Base-by-base conservation (phyloP, 306 rosid species). In the Quercus mongolica region DNA sequence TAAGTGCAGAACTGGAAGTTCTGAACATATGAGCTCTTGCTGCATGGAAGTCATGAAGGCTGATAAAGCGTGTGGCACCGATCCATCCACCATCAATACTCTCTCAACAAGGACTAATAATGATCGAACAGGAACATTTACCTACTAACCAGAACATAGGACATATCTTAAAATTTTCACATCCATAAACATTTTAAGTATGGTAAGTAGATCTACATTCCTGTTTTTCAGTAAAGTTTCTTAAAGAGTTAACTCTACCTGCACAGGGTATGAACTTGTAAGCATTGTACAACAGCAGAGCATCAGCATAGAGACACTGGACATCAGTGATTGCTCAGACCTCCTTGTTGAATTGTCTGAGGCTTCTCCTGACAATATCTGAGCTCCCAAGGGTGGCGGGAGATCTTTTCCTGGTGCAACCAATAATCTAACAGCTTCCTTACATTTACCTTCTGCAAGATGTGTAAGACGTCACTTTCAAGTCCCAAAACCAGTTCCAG, bases 1-100 rank as follows among this genome's bases (percentile, higher is more conserved):
- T 31, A 74, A 85, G 85, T 96, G 99, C 88, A 93, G 83, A 31
- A 70, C 83, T 31, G 99, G 98, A 83, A 96, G 99, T 85, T 89
- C 92, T 20, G 91, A 91, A 83, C 96, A 91, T 63, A 96, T 81
- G 54, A 83, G 82, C 76, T 93, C 97, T 88, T 96, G 98, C 78
- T 91, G 94, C 83, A 74, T 84, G 74, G 88, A 74, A 57, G 97
- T 90, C 90, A 88, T 77, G 83, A 96, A 92, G 74, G 91, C 89
- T 81, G 79, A 59, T 74, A 88, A 74, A 52, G 85, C 86, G 77
- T 78, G 87, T 74, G 96, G 90, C 79, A 91, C 69, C 78, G 96
- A 87, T 67, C 97, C 98, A 78, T 93, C 90, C 77, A 91, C 88
- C 83, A 56, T 87, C 83, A 96, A 76, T 77, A 90, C 90, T 86